Conservation (phyloP, 257 asterid species). For the Scutellaria baicalensis region DNA sequence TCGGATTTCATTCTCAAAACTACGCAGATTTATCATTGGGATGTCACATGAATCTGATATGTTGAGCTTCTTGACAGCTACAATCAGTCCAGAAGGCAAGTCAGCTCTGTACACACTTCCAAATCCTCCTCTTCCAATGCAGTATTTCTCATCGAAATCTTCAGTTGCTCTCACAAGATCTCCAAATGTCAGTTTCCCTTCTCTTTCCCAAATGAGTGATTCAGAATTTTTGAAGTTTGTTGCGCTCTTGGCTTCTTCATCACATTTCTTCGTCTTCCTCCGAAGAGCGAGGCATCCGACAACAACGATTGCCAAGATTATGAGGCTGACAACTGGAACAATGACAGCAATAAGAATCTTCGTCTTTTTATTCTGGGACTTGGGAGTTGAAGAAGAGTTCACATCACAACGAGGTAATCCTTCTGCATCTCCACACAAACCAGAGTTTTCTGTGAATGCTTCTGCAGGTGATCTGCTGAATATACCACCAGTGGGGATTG, state of each 20-base stretch:
- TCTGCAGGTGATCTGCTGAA: constrained; percentile 36
- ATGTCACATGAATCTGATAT: constrained; percentile 52
- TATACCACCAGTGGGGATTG: constrained; percentile 34
- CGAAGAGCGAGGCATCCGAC: constrained; percentile 22
- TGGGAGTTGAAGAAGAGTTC: constrained; percentile 8
- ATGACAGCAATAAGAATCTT: constrained; percentile 40
- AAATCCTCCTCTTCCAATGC: constrained; percentile 87
- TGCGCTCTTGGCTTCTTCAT: constrained; percentile 34
- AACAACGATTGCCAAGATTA: constrained; percentile 30
- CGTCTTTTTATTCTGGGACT: constrained; percentile 23
- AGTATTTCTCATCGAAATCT: constrained; percentile 46
- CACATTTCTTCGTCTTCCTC: constrained; percentile 25
- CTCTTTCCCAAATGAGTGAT: constrained; percentile 66
- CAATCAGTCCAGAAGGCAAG: constrained; percentile 39
- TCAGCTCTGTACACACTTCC: constrained; percentile 79
- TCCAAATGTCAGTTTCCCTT: constrained; percentile 63
- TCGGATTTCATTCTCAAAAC: constrained; percentile 76
- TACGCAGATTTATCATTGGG: constrained; percentile 32
- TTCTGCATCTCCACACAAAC: constrained; percentile 55
- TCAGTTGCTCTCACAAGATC: constrained; percentile 72
- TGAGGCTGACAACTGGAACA: constrained; percentile 38
- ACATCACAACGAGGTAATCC: constrained; percentile 45
- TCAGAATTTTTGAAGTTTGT: constrained; percentile 25
- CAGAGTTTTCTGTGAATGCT: constrained; percentile 45
- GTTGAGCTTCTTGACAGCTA: constrained; percentile 75